Percentiles rank a stretch among this genome's conserved stretches.
Conservation (phyloP, 768 basidiomycete species). For the Omphalotus guepiniiformis region DNA sequence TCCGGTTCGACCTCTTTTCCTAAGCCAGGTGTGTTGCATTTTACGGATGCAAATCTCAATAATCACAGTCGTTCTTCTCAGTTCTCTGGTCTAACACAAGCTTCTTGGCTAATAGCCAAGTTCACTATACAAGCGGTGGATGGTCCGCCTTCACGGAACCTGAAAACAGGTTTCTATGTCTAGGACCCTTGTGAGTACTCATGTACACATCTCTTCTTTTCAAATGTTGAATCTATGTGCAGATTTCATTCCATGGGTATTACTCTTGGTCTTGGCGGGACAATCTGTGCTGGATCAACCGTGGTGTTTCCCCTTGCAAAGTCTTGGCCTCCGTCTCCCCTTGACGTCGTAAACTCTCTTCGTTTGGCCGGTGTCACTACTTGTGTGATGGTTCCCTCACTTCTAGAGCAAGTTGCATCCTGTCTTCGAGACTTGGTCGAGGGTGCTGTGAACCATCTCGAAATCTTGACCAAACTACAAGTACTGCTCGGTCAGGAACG, state of each 20-base stretch:
- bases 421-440: conserved; percentile 1
- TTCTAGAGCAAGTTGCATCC: conserved; percentile 9
- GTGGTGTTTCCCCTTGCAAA: conserved; percentile 12
- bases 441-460: not conserved
- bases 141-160: conserved; percentile 14
- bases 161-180: conserved; percentile 13
- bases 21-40: conserved; percentile 10
- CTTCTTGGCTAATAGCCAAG: conserved; percentile 12
- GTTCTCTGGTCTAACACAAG: conserved; percentile 9
- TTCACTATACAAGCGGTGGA: conserved; percentile 10
- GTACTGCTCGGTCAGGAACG: conserved; percentile 8
- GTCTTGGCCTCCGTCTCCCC: conserved; percentile 14
- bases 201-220: not conserved
- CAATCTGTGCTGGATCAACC: conserved; percentile 11
- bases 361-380: conserved; percentile 1
- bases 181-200: conserved; percentile 10
- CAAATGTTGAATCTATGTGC: not conserved
- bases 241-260: conserved; percentile 13
- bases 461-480: conserved; percentile 1
- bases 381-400: conserved; percentile 10
- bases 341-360: conserved; percentile 11
- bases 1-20: conserved; percentile 13
- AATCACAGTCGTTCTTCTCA: not conserved
- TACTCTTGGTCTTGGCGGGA: conserved; percentile 9
- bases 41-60: not conserved